A percentile compares a stretch with the other conserved stretches of the same genome.
Conservation (phyloP, 495 filamentous ascomycete species). For the Penicillium bovifimosum region DNA sequence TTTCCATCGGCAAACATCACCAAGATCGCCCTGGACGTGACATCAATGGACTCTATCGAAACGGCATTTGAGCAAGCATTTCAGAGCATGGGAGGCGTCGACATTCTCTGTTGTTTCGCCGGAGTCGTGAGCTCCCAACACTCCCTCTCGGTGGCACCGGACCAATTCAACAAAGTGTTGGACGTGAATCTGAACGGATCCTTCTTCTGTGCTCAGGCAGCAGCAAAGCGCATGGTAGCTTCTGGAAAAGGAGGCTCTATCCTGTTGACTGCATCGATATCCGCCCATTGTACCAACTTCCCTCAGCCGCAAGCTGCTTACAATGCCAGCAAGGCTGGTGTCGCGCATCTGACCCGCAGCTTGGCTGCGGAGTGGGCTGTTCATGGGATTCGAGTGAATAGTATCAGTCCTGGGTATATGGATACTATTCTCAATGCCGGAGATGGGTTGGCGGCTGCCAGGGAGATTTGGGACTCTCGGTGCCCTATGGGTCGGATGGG, state of each 20-base stretch:
- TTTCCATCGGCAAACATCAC: slow-evolving; percentile 51
- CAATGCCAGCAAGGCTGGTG: slow-evolving; percentile 62
- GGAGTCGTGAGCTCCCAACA: slow-evolving; percentile 59
- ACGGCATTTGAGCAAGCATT: slow-evolving; percentile 35
- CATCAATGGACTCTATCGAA: slow-evolving; percentile 45
- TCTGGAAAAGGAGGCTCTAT: slow-evolving; percentile 54
- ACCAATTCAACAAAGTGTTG: slow-evolving; percentile 53
- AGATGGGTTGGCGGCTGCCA: slow-evolving; percentile 44
- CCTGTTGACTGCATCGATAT: slow-evolving; percentile 62
- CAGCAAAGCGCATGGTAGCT: slow-evolving; percentile 49
- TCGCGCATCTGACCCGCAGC: slow-evolving; percentile 52
- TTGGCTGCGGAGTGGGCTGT: slow-evolving; percentile 64
- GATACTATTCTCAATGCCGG: slow-evolving; percentile 65
- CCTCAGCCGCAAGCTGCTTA: slow-evolving; percentile 67
- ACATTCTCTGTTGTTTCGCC: slow-evolving; percentile 60
- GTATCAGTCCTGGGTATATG: slow-evolving; percentile 71
- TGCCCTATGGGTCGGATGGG: slow-evolving; percentile 74
- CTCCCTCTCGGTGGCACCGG: slow-evolving; percentile 48
- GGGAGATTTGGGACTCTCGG: slow-evolving; percentile 69
- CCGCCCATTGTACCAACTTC: slow-evolving; percentile 60
- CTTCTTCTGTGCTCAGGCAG: slow-evolving; percentile 64
- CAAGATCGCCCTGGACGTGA: slow-evolving; percentile 53
- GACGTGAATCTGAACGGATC: slow-evolving; percentile 66
- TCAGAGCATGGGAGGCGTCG: slow-evolving; percentile 46
- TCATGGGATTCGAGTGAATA: slow-evolving; percentile 63